Percentiles rank a stretch among this genome's conserved stretches.
These are phyloP conservation scores for Ochetophila trinervis DNA, from an alignment of 306 rosid species.

Conservation along the genomic window DNA sequence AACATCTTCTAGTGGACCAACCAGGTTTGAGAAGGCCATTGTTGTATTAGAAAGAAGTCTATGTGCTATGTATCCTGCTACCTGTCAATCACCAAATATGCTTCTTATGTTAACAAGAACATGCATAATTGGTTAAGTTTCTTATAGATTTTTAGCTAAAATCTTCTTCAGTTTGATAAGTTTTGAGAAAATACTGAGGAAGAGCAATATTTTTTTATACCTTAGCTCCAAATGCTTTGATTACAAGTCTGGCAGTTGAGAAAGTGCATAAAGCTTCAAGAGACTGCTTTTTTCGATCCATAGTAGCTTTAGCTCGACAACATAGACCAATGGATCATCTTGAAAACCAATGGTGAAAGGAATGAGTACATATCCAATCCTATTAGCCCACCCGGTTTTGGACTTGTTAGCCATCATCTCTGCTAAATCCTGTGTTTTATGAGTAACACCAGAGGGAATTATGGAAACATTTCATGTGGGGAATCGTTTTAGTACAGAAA, in stretches of 20 bases:
- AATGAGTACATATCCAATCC: conserved; percentile 41
- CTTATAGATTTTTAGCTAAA: background rate
- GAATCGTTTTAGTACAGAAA: background rate
- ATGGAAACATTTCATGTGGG: background rate
- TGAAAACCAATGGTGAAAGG: conserved; percentile 42
- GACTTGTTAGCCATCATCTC: conserved; percentile 63
- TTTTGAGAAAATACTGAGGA: background rate
- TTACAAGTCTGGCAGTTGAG: conserved; percentile 17
- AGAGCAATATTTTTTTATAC: conserved; percentile 12
- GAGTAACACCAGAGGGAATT: background rate
- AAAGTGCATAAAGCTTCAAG: conserved; percentile 44
- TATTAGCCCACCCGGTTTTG: conserved; percentile 62
- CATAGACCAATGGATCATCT: conserved; percentile 49
- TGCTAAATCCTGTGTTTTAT: conserved; percentile 46
- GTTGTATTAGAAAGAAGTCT: conserved; percentile 48
- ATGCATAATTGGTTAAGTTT: no score
- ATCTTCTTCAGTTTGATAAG: background rate
- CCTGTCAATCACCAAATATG: conserved; percentile 16
- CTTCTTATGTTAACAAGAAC: background rate
- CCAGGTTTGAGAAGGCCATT: conserved; percentile 46
- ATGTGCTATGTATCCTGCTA: conserved; percentile 36
- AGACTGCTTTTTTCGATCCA: conserved; percentile 59
- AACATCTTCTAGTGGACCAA: conserved; percentile 63
- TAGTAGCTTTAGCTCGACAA: conserved; percentile 49
- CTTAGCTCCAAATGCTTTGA: conserved; percentile 46